Evolutionary conservation across 148 eudicot species (phyloP).

Genomic region (Rhododendron vialii): DNA sequence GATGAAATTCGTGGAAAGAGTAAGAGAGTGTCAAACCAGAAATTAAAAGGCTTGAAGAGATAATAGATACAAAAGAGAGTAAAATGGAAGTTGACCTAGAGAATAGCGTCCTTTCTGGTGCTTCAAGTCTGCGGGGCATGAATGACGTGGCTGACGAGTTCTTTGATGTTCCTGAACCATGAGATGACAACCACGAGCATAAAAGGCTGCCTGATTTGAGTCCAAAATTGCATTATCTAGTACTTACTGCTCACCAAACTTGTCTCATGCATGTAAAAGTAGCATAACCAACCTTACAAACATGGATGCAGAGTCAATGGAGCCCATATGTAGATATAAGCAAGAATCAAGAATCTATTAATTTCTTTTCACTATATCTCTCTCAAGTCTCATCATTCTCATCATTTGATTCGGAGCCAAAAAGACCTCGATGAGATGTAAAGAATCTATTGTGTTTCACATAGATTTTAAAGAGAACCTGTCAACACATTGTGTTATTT

Average conservation of each 20-base stretch:
- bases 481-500: not conserved
- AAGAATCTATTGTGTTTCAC: not conserved
- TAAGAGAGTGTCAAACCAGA: too few species aligned
- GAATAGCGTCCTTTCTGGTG: too few species aligned
- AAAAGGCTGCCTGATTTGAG: slow-evolving; percentile 35
- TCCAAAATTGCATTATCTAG: slow-evolving; percentile 31
- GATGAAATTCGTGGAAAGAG: too few species aligned
- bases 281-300: not conserved
- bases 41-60: too few species aligned
- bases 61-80: too few species aligned
- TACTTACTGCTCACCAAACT: slow-evolving; percentile 16
- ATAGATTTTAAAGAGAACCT: not conserved
- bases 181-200: not conserved
- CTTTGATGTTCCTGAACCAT: too few species aligned
- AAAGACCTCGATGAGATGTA: not conserved
- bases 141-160: too few species aligned
- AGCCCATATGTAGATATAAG: not conserved
- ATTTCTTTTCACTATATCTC: not conserved
- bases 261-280: slow-evolving; percentile 1
- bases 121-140: too few species aligned
- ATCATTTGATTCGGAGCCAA: too few species aligned
- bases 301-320: not conserved
- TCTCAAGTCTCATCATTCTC: not conserved
- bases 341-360: not conserved
- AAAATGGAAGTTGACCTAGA: too few species aligned